Evolutionary conservation across 2,329 filamentous ascomycete species (phyloP).

Genomic region (Alternaria triticina): DNA sequence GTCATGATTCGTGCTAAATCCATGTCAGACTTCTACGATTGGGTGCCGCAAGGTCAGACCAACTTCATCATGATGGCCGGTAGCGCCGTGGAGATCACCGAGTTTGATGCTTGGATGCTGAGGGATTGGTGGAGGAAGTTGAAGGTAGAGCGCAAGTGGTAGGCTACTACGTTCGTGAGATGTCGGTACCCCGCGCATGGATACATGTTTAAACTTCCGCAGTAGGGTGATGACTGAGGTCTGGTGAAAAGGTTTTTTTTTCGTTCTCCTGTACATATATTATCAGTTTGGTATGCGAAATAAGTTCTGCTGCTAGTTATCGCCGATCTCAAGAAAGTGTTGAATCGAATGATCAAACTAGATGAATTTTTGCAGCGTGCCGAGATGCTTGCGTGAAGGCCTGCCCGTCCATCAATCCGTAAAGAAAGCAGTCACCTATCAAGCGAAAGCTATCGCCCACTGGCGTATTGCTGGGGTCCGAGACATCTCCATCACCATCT

Average conservation of each 20-base stretch:
- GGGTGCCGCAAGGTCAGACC: conserved; percentile 51
- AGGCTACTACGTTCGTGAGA: background rate
- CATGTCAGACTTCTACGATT: conserved; percentile 50
- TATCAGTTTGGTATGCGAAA: background rate
- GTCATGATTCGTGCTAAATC: background rate
- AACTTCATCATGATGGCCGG: conserved; percentile 58
- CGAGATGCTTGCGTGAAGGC: background rate
- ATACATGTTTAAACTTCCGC: too few species aligned
- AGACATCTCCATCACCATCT: background rate
- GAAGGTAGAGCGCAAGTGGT: conserved; percentile 26
- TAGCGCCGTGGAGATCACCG: conserved; percentile 51
- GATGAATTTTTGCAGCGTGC: background rate
- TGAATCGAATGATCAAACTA: background rate
- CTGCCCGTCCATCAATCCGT: conserved; percentile 28
- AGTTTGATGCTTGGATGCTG: conserved; percentile 59
- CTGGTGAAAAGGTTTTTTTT: background rate
- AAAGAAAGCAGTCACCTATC: conserved; percentile 27
- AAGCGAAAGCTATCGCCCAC: conserved; percentile 1
- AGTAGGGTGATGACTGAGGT: background rate
- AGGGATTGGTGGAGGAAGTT: conserved; percentile 55
- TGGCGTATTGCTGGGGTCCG: background rate
- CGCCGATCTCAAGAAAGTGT: too few species aligned
- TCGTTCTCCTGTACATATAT: background rate
- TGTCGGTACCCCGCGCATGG: background rate
- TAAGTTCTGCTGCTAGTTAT: background rate